Evolutionary conservation across 1,284 basidiomycete species (phyloP), one percentile per base, ranked within the genome.

Genomic region (Apiotrichum brassicae): DNA sequence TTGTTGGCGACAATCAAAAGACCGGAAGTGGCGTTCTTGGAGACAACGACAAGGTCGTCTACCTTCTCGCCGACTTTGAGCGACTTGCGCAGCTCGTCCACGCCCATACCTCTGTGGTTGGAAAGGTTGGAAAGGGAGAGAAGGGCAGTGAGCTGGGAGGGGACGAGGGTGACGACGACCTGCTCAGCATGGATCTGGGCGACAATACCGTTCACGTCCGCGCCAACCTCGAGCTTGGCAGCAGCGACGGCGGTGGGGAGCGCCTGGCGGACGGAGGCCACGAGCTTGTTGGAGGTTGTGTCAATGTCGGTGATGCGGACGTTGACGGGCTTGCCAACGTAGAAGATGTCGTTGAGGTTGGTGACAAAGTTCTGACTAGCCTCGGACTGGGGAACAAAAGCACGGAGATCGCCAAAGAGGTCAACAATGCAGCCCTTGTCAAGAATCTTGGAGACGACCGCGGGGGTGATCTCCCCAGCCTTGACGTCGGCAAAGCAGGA

Each of bases 351-450:
- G 9, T 81, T 68, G 20, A 92, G 79, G 62, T 83, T 82, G 43
- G 77, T 68, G n/a, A 81, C 70, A 40, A 79, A 76, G 12, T 77
- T 77, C 71, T 87, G 85, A 63, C 85, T 87, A 9, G 84, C 82
- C 76, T 97, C 93, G 39, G 79, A 81, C 16, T 79, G 72, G 6
- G 90, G 88, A 1, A 99, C 80, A 45, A 87, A 77, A 1, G 88
- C 95, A 61, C 88, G 86, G 45, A 94, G 63, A 41, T 87, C 86
- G 58, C 92, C 94, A 68, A 87, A 98, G 60, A 95, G 88, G 68
- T 94, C 90, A 25, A 95, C 81, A 54, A 89, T 76, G 44, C 93
- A 74, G 53, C 82, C 79, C 66, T 86, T 92, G 19, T 88, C 86
- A 30, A 82, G 76, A 19, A 87, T 77, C 68, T 84, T 87, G 75